These are phyloP conservation scores for Bertia moriformis DNA, from an alignment of 2,329 filamentous ascomycete genomes.

Conservation along the genomic window DNA sequence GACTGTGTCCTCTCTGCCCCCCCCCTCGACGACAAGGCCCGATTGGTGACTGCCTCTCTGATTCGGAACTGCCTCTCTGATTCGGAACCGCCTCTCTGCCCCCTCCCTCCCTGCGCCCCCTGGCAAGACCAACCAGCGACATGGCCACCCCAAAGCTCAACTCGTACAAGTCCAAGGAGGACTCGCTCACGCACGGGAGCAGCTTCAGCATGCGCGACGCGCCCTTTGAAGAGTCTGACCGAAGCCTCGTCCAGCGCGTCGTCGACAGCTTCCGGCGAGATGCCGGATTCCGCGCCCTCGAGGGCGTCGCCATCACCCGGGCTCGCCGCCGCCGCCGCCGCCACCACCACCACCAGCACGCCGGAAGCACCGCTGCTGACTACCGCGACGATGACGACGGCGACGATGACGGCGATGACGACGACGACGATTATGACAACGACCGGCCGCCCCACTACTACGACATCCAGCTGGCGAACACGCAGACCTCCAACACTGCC, in stretches of 20 bases:
- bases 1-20: too few relatives aligned
- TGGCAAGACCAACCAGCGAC: too few relatives aligned
- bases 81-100: too few relatives aligned
- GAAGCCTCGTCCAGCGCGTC: slow-evolving; percentile 24
- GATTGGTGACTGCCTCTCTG: too few relatives aligned
- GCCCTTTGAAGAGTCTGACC: slow-evolving; percentile 19
- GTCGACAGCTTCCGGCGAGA: slow-evolving; percentile 52
- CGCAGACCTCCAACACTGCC: slow-evolving; percentile 63
- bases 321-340: background rate
- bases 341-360: background rate
- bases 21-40: too few relatives aligned
- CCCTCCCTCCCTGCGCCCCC: too few relatives aligned
- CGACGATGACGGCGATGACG: background rate
- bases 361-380: background rate
- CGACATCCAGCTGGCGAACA: slow-evolving; percentile 40
- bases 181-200: slow-evolving; percentile 21
- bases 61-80: too few relatives aligned
- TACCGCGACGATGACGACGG: background rate
- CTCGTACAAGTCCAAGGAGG: background rate
- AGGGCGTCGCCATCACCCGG: background rate
- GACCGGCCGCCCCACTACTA: slow-evolving; percentile 32
- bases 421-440: slow-evolving; percentile 11
- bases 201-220: slow-evolving; percentile 35
- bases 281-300: slow-evolving; percentile 16
- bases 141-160: too few relatives aligned